These are phyloP conservation scores for Salvia rosmarinus DNA, from an alignment of 257 asterid genomes.

Conservation along the genomic window DNA sequence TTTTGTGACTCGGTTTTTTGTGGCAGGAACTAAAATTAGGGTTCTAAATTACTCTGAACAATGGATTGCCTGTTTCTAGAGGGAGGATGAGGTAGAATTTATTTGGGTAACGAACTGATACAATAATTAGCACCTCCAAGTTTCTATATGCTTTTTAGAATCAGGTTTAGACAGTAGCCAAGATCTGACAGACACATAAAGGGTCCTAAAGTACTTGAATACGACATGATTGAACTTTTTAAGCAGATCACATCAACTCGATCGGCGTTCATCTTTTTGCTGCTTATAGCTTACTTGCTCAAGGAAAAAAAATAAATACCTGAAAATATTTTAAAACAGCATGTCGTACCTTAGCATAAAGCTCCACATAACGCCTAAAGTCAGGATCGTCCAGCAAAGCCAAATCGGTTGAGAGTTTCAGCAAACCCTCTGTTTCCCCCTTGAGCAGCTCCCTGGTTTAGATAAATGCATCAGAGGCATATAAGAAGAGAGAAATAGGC, in stretches of 20 bases:
- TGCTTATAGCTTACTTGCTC: slow-evolving; percentile 12
- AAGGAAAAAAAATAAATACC: background rate
- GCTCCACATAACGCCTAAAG: slow-evolving; percentile 74
- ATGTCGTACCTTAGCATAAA: slow-evolving; percentile 79
- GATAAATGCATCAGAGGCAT: slow-evolving; percentile 30
- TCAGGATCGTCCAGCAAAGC: slow-evolving; percentile 88
- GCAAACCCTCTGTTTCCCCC: slow-evolving; percentile 82
- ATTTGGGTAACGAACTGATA: too few species aligned
- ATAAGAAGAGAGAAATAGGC: slow-evolving; percentile 28
- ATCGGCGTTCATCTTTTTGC: background rate
- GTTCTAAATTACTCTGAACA: too few species aligned
- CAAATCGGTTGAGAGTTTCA: slow-evolving; percentile 80
- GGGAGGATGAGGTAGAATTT: too few species aligned
- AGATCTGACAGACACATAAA: background rate
- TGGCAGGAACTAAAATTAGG: too few species aligned
- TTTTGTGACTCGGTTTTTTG: background rate
- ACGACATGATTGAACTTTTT: background rate
- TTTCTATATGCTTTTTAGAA: slow-evolving; percentile 5
- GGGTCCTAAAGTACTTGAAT: slow-evolving; percentile 15
- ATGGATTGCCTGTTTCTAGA: too few species aligned
- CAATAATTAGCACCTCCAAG: background rate
- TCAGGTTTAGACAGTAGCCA: slow-evolving; percentile 21
- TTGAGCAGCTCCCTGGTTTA: slow-evolving; percentile 80
- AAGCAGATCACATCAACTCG: slow-evolving; percentile 14
- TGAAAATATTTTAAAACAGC: background rate